Evolutionary conservation across 1,284 basidiomycete genomes (phyloP), one percentile per base, ranked within the genome.

Genomic region (Pisolithus thermaeus): DNA sequence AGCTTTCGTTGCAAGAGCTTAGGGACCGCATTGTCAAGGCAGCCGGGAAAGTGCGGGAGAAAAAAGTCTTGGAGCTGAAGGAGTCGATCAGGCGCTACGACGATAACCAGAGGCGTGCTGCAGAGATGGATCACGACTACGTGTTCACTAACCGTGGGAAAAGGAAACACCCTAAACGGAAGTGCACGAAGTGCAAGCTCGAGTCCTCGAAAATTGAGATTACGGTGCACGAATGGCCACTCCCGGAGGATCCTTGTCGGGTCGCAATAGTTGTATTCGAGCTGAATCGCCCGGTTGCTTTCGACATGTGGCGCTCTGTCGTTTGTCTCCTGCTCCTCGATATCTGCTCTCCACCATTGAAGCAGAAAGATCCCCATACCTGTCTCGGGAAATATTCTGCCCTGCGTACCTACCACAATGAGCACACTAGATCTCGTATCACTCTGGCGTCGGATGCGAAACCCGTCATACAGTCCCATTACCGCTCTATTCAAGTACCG

Each of bases 171-270:
- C 3, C 20, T 2, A 46, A 51, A 35, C 8, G 28, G 3, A 23
- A 30, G 0, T 73, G 73, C 52, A 7, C 0, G 0, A 74, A 66
- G 48, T 80, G 78, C 50, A 1, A 2, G 1, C 54, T 70, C 3
- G 50, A 67, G 35, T 32, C 40, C 1, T 59, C 63, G 0, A 27
- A 7, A 0, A 56, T 79, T 58, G 9, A 38, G 0, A 78, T 81
- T 37, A 3, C 40, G 0, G 56, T 75, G 3, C 62, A 76, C 42
- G 79, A 81, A 47, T 79, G 77, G 79, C 78, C 78, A 0, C 58
- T 81, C 30, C 76, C 79, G 0, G 32, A 51, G 0, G 43, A 61
- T 8, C 2, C 27, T 3, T 37, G 62, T 1, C 27, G 50, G 1
- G 68, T 67, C 0, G 58, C 69, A 46, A 55, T 53, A 0, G 66